Evolutionary conservation across 805 yeast species (phyloP), one percentile per base, ranked within the genome.

Genomic region (Candida pseudoglaebosa): DNA sequence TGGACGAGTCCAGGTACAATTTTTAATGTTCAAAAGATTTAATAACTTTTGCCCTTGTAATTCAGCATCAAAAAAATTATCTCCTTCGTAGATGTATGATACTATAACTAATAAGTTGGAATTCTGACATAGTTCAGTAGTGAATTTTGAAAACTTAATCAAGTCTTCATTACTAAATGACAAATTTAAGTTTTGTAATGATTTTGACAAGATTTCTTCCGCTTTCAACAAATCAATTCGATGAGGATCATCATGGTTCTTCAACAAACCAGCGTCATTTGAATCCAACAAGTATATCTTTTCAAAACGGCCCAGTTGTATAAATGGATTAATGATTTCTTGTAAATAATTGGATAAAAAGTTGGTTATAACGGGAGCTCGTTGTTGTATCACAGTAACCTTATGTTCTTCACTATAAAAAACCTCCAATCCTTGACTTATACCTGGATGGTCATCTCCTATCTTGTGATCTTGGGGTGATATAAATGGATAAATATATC

Each of bases 11-110:
- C 80, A 76, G 8, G 48, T 36, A 5, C 56, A 20, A 2, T 41
- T 17, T 10, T 33, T 34, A 19, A 45, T 28, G n/a, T 47, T 37
- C 17, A 57, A 37, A 14, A 64, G 43, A 4, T 59, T 47, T 4
- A 56, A 46, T 2, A 70, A 55, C 22, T 59, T 56, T 9, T 45
- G 44, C 2, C 84, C 79, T 43, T 83, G 58, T 7, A 54, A 44
- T 31, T 65, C 66, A 5, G 95, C 93, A 56, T 89, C 96, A 15
- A 59, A 53, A 20, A 81, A 74, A 57, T 91, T 91, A 58, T 90
- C 97, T 24, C 98, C 97, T 56, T 90, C 97, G 58, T 86, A 88
- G 1, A 83, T 95, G 54, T 72, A 80, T 13, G 77, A 67, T 8
- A 77, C 75, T n/a, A 76, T 44, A 3, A 74, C 71, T 8, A 21